phyloP scores from a whole-genome alignment of 2,329 filamentous ascomycete genomes.

The Drechslerella coelobrocha region DNA sequence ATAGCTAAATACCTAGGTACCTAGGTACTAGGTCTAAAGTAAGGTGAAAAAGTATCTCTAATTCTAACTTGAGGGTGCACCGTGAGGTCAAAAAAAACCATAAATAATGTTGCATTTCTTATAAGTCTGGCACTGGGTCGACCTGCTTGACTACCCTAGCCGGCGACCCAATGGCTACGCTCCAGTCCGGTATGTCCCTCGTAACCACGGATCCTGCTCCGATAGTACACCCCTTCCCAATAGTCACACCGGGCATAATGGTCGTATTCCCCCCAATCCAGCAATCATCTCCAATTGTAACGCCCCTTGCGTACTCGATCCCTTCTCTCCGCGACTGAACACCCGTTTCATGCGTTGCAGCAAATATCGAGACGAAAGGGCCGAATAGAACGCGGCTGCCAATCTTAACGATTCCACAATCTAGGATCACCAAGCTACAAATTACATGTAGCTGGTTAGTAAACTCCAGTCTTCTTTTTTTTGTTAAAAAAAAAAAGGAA shows the following conservation, averaged over 20 bases:
- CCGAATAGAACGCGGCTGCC: slow-evolving; percentile 79
- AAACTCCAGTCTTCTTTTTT: neutral
- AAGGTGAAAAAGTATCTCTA: too few species aligned
- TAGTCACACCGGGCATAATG: slow-evolving; percentile 77
- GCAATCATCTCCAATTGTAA: slow-evolving; percentile 79
- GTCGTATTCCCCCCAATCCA: slow-evolving; percentile 77
- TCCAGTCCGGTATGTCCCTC: slow-evolving; percentile 71
- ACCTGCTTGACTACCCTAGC: slow-evolving; percentile 65
- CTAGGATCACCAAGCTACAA: slow-evolving; percentile 62
- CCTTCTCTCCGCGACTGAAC: slow-evolving; percentile 76
- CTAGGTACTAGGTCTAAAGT: too few species aligned
- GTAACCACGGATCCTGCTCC: slow-evolving; percentile 86
- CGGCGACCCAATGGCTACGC: slow-evolving; percentile 72
- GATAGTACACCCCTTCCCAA: slow-evolving; percentile 75
- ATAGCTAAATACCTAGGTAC: too few species aligned
- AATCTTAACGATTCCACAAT: slow-evolving; percentile 61
- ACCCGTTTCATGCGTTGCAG: slow-evolving; percentile 76
- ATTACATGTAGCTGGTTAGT: too few species aligned
- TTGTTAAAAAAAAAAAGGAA: neutral
- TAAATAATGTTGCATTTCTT: too few species aligned
- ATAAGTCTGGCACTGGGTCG: slow-evolving; percentile 55
- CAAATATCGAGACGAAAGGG: slow-evolving; percentile 78
- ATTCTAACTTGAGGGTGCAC: too few species aligned
- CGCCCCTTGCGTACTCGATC: slow-evolving; percentile 75
- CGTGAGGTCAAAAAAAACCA: too few species aligned